Evolutionary conservation across 139 green algal genomes (phyloP).

Genomic region (Closterium sp.): DNA sequence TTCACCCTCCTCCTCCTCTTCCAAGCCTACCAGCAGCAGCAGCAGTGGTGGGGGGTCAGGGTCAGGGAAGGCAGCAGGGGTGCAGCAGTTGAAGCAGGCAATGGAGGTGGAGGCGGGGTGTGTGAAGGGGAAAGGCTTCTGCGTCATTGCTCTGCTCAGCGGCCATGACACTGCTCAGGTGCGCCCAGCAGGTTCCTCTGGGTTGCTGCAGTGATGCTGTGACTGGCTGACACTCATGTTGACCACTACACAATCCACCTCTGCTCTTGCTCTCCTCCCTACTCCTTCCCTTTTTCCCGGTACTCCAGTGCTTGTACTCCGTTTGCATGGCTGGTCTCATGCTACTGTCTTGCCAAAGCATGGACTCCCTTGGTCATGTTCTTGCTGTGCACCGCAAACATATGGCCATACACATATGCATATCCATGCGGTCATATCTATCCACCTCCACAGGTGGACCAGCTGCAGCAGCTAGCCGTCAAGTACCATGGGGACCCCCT

Average conservation of each 20-base stretch:
- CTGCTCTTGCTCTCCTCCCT: not conserved
- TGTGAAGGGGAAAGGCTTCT: not conserved
- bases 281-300: not conserved
- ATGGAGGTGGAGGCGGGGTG: slow-evolving; percentile 5
- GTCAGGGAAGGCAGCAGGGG: slow-evolving; percentile 1
- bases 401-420: not conserved
- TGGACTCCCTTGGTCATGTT: too few relatives aligned
- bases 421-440: too few relatives aligned
- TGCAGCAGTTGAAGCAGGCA: not conserved
- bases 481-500: slow-evolving; percentile 25
- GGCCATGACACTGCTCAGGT: not conserved
- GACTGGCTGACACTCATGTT: too few relatives aligned
- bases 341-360: not conserved
- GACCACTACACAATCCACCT: not conserved
- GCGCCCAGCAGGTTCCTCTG: not conserved
- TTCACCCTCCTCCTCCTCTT: not conserved
- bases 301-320: not conserved
- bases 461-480: slow-evolving; percentile 3
- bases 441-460: not conserved
- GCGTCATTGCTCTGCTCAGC: not conserved
- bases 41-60: not conserved
- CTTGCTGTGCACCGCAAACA: too few relatives aligned
- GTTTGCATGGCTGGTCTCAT: not conserved
- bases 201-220: too few relatives aligned
- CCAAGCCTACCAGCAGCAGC: slow-evolving; percentile 1